phyloP scores from a whole-genome alignment of 257 asterid genomes.

The Henckelia pumila region DNA sequence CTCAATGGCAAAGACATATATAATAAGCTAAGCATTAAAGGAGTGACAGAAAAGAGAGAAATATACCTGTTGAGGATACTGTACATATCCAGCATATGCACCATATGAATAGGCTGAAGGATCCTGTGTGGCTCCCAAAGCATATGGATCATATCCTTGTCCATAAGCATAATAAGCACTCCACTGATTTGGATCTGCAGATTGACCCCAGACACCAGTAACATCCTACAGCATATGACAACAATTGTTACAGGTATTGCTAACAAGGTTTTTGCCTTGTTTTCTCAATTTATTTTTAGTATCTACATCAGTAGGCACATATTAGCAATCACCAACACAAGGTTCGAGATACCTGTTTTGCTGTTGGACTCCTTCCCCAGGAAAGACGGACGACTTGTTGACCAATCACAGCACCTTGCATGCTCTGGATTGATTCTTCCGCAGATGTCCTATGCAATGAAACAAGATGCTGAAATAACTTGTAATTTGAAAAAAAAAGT shows the following conservation, averaged over 20 bases:
- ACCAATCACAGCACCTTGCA: slow-evolving; percentile 87
- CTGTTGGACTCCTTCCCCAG: slow-evolving; percentile 84
- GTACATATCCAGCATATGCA: slow-evolving; percentile 79
- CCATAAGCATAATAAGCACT: slow-evolving; percentile 88
- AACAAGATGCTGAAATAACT: slow-evolving; percentile 21
- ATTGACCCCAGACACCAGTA: slow-evolving; percentile 63
- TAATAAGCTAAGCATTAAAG: slow-evolving; percentile 7
- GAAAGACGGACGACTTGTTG: slow-evolving; percentile 90
- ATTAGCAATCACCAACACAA: slow-evolving; percentile 13
- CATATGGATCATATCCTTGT: slow-evolving; percentile 92
- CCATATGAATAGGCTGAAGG: slow-evolving; percentile 79
- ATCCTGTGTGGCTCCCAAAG: slow-evolving; percentile 80
- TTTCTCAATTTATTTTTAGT: neutral
- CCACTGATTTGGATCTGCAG: slow-evolving; percentile 84
- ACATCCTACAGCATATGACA: slow-evolving; percentile 51
- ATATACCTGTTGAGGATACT: slow-evolving; percentile 78
- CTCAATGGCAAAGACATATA: slow-evolving; percentile 5
- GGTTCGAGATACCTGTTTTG: slow-evolving; percentile 61
- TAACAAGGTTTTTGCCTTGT: slow-evolving; percentile 13
- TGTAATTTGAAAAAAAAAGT: slow-evolving; percentile 12
- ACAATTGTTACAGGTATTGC: slow-evolving; percentile 14
- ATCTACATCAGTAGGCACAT: slow-evolving; percentile 3
- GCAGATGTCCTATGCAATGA: slow-evolving; percentile 59
- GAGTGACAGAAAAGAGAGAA: neutral
- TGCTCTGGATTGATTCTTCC: slow-evolving; percentile 91